Evolutionary conservation across 495 filamentous ascomycete species (phyloP), one percentile per base, ranked within the genome.

Genomic region (Penicillium maclennaniae): DNA sequence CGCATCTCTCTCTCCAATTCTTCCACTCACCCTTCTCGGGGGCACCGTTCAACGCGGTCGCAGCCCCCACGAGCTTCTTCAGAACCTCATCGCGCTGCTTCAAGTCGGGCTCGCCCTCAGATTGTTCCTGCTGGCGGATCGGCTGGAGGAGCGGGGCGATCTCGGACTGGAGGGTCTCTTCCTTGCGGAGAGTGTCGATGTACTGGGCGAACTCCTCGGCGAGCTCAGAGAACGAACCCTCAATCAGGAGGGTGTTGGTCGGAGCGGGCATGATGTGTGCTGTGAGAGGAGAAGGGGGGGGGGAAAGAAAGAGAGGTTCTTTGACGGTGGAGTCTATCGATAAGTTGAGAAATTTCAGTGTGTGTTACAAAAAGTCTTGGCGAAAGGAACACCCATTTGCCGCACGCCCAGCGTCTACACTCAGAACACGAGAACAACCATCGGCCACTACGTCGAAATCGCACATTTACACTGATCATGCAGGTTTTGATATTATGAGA

Each of bases 171-270:
- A 86, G 67, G 61, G 73, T 79, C 55, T 84, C 69, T 63, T 79
- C 70, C 53, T 80, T 84, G 66, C 74, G 79, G 47, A 87, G 73
- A 42, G 75, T 76, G 66, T 88, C 87, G 69, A 95, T 67, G 73
- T 91, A 92, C 59, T 86, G 83, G 65, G 90, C 88, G 71, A 95
- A 87, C 73, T 97, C 91, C 63, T 89, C 83, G 55, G 86, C 83
- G 67, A 96, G 81, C 76, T 97, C 91, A 62, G 86, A 83, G 70
- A 96, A 95, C 55, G 75, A 80, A 65, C 91, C 92, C 75, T 97
- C 92, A 69, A 97, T 91, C 69, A 97, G 88, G 70, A 92, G 79
- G 65, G 78, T 81, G 56, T 70, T 79, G 45, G 75, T 68, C 55
- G 77, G 76, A 53, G 72, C 77, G 60, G 78, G 77, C 78, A 81